Conservation (phyloP, 352 stramenopile species). For the Globisporangium orthogonon region DNA sequence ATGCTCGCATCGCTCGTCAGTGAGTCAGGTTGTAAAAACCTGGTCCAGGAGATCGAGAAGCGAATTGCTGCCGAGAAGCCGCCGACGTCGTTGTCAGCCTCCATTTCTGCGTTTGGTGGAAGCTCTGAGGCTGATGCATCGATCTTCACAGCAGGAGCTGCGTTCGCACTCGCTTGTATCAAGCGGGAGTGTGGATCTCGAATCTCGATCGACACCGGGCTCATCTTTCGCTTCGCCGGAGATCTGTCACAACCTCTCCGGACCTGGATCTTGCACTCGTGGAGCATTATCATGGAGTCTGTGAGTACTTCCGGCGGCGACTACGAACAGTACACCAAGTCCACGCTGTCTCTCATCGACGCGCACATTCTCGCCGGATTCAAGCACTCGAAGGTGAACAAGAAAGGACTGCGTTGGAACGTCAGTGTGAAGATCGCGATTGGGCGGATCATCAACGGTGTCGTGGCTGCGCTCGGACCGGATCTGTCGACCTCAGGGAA, state of each 20-base stretch:
- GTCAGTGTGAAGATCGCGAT: slow-evolving; percentile 51
- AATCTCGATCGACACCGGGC: slow-evolving; percentile 62
- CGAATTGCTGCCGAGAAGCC: slow-evolving; percentile 53
- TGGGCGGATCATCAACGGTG: slow-evolving; percentile 57
- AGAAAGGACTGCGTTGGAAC: slow-evolving; percentile 40
- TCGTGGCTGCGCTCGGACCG: slow-evolving; percentile 56
- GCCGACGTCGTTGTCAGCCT: slow-evolving; percentile 5
- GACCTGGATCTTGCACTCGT: slow-evolving; percentile 80
- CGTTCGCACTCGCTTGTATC: slow-evolving; percentile 75
- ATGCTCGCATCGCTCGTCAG: slow-evolving; percentile 41
- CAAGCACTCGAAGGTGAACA: slow-evolving; percentile 59
- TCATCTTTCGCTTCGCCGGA: slow-evolving; percentile 66
- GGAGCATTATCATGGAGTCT: slow-evolving; percentile 79
- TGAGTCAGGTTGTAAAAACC: slow-evolving; percentile 35
- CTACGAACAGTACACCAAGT: slow-evolving; percentile 79
- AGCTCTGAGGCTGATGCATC: slow-evolving; percentile 32
- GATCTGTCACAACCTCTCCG: slow-evolving; percentile 72
- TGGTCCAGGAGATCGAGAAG: slow-evolving; percentile 73
- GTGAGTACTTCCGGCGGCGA: slow-evolving; percentile 66
- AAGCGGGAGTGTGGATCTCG: slow-evolving; percentile 72
- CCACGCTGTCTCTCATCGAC: slow-evolving; percentile 68
- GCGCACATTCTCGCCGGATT: slow-evolving; percentile 72
- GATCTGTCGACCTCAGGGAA: slow-evolving; percentile 36
- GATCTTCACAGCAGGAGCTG: slow-evolving; percentile 47
- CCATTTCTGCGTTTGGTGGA: slow-evolving; percentile 19